A percentile compares a stretch with the other conserved stretches of the same genome.
phyloP scores from a whole-genome alignment of 257 asterid species.

The Echium plantagineum region DNA sequence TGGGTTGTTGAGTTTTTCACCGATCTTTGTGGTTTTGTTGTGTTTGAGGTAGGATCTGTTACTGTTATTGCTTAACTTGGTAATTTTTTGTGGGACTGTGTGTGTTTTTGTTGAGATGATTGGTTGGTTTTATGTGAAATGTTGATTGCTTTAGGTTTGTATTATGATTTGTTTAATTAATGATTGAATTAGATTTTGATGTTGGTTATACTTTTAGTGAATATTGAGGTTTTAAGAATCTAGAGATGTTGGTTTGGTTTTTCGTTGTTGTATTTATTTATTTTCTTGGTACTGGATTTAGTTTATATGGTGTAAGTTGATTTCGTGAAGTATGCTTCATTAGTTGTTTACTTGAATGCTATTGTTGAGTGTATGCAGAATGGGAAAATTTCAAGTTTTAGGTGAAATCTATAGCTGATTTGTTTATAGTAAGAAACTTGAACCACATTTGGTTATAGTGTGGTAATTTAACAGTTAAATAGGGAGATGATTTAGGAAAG shows the following conservation, averaged over 20 bases:
- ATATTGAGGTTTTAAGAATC: no score
- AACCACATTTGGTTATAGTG: conserved; percentile 11
- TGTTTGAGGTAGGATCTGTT: conserved; percentile 29
- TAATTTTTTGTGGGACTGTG: neutral
- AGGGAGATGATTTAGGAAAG: neutral
- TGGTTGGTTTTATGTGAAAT: no score
- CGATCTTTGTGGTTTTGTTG: conserved; percentile 42
- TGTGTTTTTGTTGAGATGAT: conserved; percentile 8
- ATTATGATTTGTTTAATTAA: conserved; percentile 17
- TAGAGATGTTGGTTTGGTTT: no score
- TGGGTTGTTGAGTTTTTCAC: conserved; percentile 5
- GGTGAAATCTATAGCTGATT: neutral
- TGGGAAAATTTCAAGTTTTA: neutral
- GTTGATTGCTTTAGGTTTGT: neutral
- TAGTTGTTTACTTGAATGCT: neutral
- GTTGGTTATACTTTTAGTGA: neutral
- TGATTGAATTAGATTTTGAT: conserved; percentile 20
- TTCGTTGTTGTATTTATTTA: no score
- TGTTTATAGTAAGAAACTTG: neutral
- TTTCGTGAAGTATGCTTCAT: neutral
- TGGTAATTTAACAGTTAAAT: neutral
- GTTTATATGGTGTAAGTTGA: no score
- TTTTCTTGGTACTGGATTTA: no score
- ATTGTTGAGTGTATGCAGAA: neutral
- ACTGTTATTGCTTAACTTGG: conserved; percentile 12